Base-by-base conservation (phyloP, 2,329 filamentous ascomycete genomes). In the Stemphylium vesicarium region DNA sequence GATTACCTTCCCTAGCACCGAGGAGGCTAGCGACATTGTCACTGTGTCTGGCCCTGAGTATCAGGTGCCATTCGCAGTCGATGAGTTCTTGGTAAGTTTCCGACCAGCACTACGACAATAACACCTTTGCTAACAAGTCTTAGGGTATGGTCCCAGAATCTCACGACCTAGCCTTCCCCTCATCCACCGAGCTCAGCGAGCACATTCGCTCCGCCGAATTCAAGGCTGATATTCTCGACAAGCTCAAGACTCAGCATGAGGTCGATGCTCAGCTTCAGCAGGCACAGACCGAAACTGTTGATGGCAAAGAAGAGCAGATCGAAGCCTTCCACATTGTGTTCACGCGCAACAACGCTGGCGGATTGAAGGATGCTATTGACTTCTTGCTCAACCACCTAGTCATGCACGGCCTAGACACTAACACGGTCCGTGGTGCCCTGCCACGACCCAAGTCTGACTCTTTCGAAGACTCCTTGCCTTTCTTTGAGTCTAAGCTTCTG, bases 391-490 rank as follows among this genome's bases (percentile, higher is more conserved):
- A 91, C 38, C 87, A 92, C 58, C 85, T 98, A 57, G 90, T 96
- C 24, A 89, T 91, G 39, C 89, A 92, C 41, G 90, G 91, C n/a
- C 86, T 97, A n/a, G 92, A 98, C 68, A 90, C 85, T 24, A 75
- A 64, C 53, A 88, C 92, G 37, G 88, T 98, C 69, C 96, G 96
- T 76, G 95, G 95, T 47, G 88, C 92, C n/a, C 95, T 98, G 62
- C 92, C 94, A 16, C 90, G 95, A n/a, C 95, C 95, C 60, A 97
- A 98, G 80, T 98, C 95, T 1, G 95, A 99, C 75, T 97, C 95
- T 0, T 99, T 99, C 63, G 95, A 99, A 74, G 94, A 99, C 68
- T 96, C 94, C 7, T 83, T 98, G 47, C 94, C 93, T 53, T 98
- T 93, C 80, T 99, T 99, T 71, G 91, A 97, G 73, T 97, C 94